Conservation (phyloP, 768 basidiomycete species). For the Austroboletus festivus region DNA sequence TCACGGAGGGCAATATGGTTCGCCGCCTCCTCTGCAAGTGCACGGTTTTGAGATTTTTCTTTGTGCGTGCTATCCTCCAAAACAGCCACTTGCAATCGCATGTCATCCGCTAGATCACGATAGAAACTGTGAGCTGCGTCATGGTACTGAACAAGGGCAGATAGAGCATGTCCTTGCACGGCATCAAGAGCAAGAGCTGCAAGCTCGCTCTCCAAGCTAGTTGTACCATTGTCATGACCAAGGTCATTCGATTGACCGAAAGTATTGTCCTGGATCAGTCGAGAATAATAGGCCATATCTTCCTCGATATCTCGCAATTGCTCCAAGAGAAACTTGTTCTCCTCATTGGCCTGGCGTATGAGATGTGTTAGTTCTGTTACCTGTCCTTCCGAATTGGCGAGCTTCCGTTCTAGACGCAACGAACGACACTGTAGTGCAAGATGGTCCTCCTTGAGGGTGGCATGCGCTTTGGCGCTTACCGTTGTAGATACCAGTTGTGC, state of each 20-base stretch:
- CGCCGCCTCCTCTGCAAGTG: slow-evolving; percentile 36
- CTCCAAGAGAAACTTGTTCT: slow-evolving; percentile 42
- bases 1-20: slow-evolving; percentile 40
- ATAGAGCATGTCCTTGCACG: slow-evolving; percentile 8
- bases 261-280: slow-evolving; percentile 8
- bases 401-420: slow-evolving; percentile 61
- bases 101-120: slow-evolving; percentile 33
- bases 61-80: slow-evolving; percentile 9
- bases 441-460: slow-evolving; percentile 40
- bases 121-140: slow-evolving; percentile 36
- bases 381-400: slow-evolving; percentile 66
- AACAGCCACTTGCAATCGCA: slow-evolving; percentile 19
- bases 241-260: not conserved
- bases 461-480: slow-evolving; percentile 36
- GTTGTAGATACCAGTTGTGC: slow-evolving; percentile 46
- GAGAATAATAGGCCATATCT: slow-evolving; percentile 16
- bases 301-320: slow-evolving; percentile 18
- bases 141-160: slow-evolving; percentile 13
- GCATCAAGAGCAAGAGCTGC: slow-evolving; percentile 17
- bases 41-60: slow-evolving; percentile 18
- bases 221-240: not conserved
- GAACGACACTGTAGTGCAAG: slow-evolving; percentile 39
- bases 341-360: slow-evolving; percentile 54
- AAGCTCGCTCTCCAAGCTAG: slow-evolving; percentile 18
- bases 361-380: slow-evolving; percentile 62